phyloP scores from a whole-genome alignment of 106 monocot genomes.

The Posidonia australis region DNA sequence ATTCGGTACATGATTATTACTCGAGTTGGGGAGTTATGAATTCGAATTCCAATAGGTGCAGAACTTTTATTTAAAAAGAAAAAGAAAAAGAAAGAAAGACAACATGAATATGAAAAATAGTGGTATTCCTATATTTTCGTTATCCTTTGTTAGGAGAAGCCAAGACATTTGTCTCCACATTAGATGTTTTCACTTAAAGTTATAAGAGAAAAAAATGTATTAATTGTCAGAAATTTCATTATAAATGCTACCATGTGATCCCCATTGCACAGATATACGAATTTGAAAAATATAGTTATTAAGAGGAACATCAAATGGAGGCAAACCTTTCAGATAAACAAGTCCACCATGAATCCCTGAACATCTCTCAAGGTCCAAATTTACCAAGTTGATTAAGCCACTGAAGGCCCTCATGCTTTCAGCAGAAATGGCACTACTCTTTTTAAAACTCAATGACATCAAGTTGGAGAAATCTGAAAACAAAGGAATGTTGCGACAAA shows the following conservation, averaged over 20 bases:
- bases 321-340: slow-evolving; percentile 69
- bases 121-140: no score
- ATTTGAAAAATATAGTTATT: neutral
- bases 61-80: no score
- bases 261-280: neutral
- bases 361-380: slow-evolving; percentile 91
- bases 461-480: slow-evolving; percentile 66
- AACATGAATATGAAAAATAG: no score
- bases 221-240: no score
- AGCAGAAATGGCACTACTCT: slow-evolving; percentile 56
- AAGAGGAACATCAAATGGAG: neutral
- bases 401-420: slow-evolving; percentile 78
- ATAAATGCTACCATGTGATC: neutral
- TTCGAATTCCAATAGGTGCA: no score
- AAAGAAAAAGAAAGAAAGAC: no score
- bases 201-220: no score
- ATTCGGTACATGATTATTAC: no score
- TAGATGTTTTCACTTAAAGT: no score
- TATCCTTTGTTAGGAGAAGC: no score
- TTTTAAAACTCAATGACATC: slow-evolving; percentile 85
- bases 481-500: neutral
- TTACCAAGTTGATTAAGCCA: slow-evolving; percentile 62
- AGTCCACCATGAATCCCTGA: slow-evolving; percentile 79
- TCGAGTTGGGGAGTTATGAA: no score
- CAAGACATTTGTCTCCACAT: no score